phyloP scores from a whole-genome alignment of 2,329 filamentous ascomycete genomes.

The Exophiala xenobiotica region DNA sequence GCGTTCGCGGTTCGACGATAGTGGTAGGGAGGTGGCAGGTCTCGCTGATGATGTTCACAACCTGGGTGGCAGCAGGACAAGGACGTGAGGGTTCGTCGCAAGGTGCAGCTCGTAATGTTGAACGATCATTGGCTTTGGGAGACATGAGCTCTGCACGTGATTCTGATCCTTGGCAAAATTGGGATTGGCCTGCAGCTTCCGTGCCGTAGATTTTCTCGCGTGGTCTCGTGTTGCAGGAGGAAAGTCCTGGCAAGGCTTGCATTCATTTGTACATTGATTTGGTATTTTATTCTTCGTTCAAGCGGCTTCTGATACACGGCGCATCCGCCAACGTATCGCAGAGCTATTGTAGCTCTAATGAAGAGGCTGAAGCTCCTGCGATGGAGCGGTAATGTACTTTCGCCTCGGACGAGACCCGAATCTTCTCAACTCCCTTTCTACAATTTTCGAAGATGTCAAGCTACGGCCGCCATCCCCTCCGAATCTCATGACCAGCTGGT shows the following conservation, averaged over 20 bases:
- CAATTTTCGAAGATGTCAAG: slow-evolving; percentile 42
- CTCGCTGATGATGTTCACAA: no score
- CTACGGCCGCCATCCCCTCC: slow-evolving; percentile 42
- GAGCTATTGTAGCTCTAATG: slow-evolving; percentile 39
- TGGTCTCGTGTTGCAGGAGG: slow-evolving; percentile 30
- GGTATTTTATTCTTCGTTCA: background rate
- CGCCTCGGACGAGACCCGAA: slow-evolving; percentile 45
- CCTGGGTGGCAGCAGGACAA: no score
- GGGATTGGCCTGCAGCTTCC: slow-evolving; percentile 8
- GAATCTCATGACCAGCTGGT: slow-evolving; percentile 31
- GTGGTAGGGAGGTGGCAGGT: background rate
- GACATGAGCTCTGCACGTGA: slow-evolving; percentile 3
- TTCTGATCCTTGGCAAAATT: background rate
- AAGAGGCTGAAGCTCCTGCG: slow-evolving; percentile 52
- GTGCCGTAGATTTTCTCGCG: slow-evolving; percentile 19
- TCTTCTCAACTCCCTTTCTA: slow-evolving; percentile 38
- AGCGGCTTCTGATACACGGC: background rate
- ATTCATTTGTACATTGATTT: background rate
- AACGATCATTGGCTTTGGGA: background rate
- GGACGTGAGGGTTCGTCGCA: background rate
- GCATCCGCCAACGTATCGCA: background rate
- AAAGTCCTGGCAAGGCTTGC: slow-evolving; percentile 17
- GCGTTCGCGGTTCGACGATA: background rate
- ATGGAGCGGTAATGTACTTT: slow-evolving; percentile 53
- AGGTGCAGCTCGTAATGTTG: background rate